Evolutionary conservation across 148 eudicot genomes (phyloP).

Genomic region (Heliosperma pusillum): DNA sequence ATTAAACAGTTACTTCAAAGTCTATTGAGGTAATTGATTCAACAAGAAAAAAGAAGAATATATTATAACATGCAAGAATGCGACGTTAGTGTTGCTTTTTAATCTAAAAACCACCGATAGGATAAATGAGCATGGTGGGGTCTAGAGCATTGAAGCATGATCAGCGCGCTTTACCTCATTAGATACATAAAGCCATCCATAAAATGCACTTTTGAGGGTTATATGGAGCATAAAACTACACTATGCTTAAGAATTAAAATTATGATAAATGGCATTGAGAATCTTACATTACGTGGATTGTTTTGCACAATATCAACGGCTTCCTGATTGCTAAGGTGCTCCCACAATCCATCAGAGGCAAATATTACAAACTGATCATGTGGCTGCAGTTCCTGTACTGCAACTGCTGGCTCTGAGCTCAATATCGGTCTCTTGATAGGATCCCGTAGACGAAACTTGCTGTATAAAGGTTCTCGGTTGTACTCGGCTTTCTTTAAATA

Average conservation of each 20-base stretch:
- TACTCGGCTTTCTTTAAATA: slow-evolving; percentile 69
- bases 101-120: too few species aligned
- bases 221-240: not conserved
- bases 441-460: slow-evolving; percentile 71
- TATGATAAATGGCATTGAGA: not conserved
- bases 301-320: slow-evolving; percentile 74
- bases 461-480: slow-evolving; percentile 68
- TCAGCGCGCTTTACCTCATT: not conserved
- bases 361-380: slow-evolving; percentile 74
- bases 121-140: not conserved
- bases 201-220: not conserved
- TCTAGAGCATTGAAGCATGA: not conserved
- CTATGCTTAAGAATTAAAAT: not conserved
- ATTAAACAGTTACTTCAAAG: not conserved
- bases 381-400: slow-evolving; percentile 53
- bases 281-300: slow-evolving; percentile 56
- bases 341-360: slow-evolving; percentile 91
- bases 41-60: not conserved
- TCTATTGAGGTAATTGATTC: not conserved
- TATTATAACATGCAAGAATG: not conserved
- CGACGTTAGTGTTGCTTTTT: not conserved
- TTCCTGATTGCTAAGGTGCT: slow-evolving; percentile 79
- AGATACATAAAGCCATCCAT: not conserved
- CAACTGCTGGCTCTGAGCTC: slow-evolving; percentile 73
- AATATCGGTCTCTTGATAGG: slow-evolving; percentile 70